A percentile compares a stretch with the other conserved stretches of the same genome.
These are phyloP conservation scores for Chaetomiaceae sp. DNA, from an alignment of 2,329 filamentous ascomycete species.

Conservation along the genomic window DNA sequence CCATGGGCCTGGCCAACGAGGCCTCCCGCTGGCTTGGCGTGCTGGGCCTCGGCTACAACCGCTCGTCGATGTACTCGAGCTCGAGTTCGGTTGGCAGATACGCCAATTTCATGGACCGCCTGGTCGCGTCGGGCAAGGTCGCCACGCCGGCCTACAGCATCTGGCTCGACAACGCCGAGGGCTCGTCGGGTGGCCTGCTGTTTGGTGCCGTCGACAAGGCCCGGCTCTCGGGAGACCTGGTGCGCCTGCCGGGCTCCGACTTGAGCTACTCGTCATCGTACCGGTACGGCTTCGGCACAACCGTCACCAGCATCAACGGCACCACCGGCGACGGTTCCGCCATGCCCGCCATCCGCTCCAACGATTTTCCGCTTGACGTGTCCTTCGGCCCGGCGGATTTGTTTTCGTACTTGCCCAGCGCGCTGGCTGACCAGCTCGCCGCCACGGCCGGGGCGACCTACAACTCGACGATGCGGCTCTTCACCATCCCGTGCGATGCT, in stretches of 20 bases:
- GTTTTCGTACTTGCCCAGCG: constrained; percentile 24
- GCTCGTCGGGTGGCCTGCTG: constrained; percentile 26
- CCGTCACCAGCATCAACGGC: constrained; percentile 17
- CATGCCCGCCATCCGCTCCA: constrained; percentile 12
- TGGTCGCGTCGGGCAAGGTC: constrained; percentile 25
- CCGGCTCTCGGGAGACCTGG: constrained; percentile 23
- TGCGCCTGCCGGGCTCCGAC: constrained; percentile 16
- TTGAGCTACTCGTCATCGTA: constrained; percentile 2
- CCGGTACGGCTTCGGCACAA: constrained; percentile 11
- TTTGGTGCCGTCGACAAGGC: constrained; percentile 30
- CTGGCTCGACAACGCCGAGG: constrained; percentile 28
- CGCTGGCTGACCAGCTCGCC: constrained; percentile 26
- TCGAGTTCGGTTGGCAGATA: constrained; percentile 14
- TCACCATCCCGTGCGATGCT: constrained; percentile 26
- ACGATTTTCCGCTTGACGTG: constrained; percentile 20
- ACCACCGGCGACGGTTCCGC: constrained; percentile 3
- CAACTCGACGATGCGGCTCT: constrained; percentile 6
- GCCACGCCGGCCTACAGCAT: constrained; percentile 29
- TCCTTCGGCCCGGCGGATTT: constrained; percentile 21
- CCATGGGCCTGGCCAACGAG: constrained; percentile 24
- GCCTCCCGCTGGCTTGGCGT: constrained; percentile 22
- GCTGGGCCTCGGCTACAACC: constrained; percentile 28
- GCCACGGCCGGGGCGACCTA: constrained; percentile 25
- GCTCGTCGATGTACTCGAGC: constrained; percentile 9
- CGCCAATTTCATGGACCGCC: constrained; percentile 24